phyloP scores from a whole-genome alignment of 2,329 filamentous ascomycete genomes.

The Pyrenochaeta sp. region DNA sequence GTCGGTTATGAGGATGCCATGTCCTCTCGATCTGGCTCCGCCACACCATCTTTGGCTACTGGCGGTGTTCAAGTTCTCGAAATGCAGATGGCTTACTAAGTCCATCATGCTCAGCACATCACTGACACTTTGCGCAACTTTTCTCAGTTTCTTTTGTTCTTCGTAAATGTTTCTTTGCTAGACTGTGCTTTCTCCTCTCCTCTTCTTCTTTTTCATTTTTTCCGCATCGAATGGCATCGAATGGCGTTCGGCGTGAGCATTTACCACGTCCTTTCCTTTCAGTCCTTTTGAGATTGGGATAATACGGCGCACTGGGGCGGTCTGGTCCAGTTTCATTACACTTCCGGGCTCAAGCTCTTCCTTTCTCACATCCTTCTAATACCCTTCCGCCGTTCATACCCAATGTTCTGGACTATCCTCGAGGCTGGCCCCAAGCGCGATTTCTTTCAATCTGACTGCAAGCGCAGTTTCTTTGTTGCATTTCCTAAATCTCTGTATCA shows the following conservation, averaged over 20 bases:
- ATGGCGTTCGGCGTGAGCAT: conserved; percentile 38
- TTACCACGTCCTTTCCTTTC: conserved; percentile 20
- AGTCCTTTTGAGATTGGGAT: conserved; percentile 32
- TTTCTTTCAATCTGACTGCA: conserved; percentile 34
- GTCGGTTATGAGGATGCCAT: conserved; percentile 90
- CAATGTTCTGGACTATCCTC: conserved; percentile 42
- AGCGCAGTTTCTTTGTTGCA: conserved; percentile 24
- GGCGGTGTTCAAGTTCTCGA: conserved; percentile 51
- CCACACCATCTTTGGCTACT: conserved; percentile 51
- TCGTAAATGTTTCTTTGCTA: conserved; percentile 36
- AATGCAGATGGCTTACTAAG: conserved; percentile 54
- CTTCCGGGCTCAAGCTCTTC: conserved; percentile 44
- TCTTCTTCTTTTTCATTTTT: conserved; percentile 33
- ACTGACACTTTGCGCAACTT: conserved; percentile 26
- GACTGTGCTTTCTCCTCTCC: conserved; percentile 32
- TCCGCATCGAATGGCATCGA: conserved; percentile 46
- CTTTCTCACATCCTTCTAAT: conserved; percentile 44
- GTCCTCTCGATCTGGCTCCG: conserved; percentile 54
- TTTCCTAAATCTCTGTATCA: conserved; percentile 21
- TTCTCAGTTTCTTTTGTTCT: conserved; percentile 24
- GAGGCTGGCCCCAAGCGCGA: conserved; percentile 49
- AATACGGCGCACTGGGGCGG: conserved; percentile 46
- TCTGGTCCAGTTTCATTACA: conserved; percentile 43
- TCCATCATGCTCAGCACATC: conserved; percentile 3
- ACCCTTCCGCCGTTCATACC: conserved; percentile 48